Base-by-base conservation (phyloP, 1,139 yeast species). In the Blastobotrys serpentis region DNA sequence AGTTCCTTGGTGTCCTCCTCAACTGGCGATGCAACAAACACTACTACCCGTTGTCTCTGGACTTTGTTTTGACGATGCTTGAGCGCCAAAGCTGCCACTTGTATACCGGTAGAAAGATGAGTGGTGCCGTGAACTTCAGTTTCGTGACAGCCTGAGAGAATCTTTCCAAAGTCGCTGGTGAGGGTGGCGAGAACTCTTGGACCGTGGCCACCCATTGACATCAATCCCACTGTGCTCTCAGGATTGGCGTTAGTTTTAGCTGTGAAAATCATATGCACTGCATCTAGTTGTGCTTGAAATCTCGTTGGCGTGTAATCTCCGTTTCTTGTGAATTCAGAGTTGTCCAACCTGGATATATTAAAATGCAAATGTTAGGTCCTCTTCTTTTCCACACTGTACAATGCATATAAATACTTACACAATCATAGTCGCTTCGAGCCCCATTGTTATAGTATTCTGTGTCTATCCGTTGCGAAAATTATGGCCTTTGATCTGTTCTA, bases 51-150 rank as follows among this genome's bases (percentile, higher is more conserved):
- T 70, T 90, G 98, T 57, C 82, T 86, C 65, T 90, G 98, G 7
- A 85, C 84, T 68, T 87, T 88, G 71, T 92, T 89, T 67, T 89
- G 96, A 65, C 98, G 88, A 70, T 92, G 98, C 65, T 89, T 92
- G 63, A 92, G 79, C 10, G 97, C 98, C 63, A 94, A 64, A 43
- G 95, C 95, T n/a, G 98, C 98, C 55, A 92, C 96, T 70, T 90
- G 96, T 58, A 92, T 81, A 13, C 96, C 95, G 43, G 90, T 85
- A 30, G 85, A 74, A 52, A 94, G 75, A 63, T 89, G 88, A 8
- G 75, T 65, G 44, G 75, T 69, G 1, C 97, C 97, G 21, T 75
- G 74, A 48, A 94, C 82, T 58, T 79, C 79, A 21, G 94, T 84
- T 44, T 85, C 89, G 61, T 89, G 96, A 40, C 88, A 76, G 5